phyloP scores from a whole-genome alignment of 495 filamentous ascomycete genomes.

The Hamigera avellanea region DNA sequence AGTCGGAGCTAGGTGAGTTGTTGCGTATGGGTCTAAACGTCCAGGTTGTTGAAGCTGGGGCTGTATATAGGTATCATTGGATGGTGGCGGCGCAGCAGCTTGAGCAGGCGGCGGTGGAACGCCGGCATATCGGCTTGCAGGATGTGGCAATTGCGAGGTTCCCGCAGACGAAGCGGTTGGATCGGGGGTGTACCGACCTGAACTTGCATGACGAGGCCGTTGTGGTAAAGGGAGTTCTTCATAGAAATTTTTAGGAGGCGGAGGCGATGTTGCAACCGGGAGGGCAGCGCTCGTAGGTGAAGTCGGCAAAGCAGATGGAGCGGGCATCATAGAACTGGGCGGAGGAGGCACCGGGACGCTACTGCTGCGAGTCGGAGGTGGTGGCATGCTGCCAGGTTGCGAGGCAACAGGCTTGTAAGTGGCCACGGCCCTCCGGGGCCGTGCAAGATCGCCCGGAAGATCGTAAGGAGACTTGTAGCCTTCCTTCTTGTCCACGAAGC shows the following conservation, averaged over 20 bases:
- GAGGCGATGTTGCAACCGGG: slow-evolving; percentile 19
- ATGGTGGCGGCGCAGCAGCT: slow-evolving; percentile 16
- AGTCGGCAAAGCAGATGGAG: slow-evolving; percentile 20
- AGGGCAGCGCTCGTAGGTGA: slow-evolving; percentile 12
- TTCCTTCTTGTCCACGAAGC: slow-evolving; percentile 78
- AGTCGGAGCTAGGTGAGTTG: slow-evolving; percentile 22
- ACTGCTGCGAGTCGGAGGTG: slow-evolving; percentile 43
- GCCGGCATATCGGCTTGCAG: slow-evolving; percentile 12
- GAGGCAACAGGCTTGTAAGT: slow-evolving; percentile 21
- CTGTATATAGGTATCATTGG: slow-evolving; percentile 32
- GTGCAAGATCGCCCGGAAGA: slow-evolving; percentile 76
- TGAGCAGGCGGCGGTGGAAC: slow-evolving; percentile 16
- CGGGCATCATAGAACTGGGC: slow-evolving; percentile 15
- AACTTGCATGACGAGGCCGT: slow-evolving; percentile 33
- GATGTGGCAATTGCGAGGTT: slow-evolving; percentile 4
- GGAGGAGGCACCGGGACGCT: slow-evolving; percentile 37
- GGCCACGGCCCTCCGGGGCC: slow-evolving; percentile 45
- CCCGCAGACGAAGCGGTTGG: slow-evolving; percentile 11
- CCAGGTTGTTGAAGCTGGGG: slow-evolving; percentile 42
- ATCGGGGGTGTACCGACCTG: slow-evolving; percentile 42
- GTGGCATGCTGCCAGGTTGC: slow-evolving; percentile 18
- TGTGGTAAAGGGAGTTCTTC: slow-evolving; percentile 61
- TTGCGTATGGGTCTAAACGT: slow-evolving; percentile 52
- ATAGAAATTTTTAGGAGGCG: slow-evolving; percentile 54
- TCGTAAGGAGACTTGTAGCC: slow-evolving; percentile 93